phyloP scores from a whole-genome alignment of 345 rosid species.

The Cardamine occulta region DNA sequence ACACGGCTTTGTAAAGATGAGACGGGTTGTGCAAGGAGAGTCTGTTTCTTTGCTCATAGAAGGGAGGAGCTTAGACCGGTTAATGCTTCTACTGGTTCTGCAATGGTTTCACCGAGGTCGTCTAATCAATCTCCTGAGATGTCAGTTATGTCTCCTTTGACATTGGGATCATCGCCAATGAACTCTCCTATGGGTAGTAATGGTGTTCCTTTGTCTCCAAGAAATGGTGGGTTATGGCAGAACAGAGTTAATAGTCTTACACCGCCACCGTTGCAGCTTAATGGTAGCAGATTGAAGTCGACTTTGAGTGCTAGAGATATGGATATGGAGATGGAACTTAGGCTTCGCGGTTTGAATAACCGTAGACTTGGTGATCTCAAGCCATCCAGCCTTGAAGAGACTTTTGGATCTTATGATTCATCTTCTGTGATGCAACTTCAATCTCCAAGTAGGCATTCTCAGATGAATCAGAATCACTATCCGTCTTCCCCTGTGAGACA shows the following conservation, averaged over 20 bases:
- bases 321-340: slow-evolving; percentile 71
- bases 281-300: slow-evolving; percentile 85
- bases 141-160: slow-evolving; percentile 60
- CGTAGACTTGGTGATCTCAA: slow-evolving; percentile 36
- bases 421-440: slow-evolving; percentile 62
- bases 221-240: slow-evolving; percentile 73
- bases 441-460: slow-evolving; percentile 65
- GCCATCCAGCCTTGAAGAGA: slow-evolving; percentile 65
- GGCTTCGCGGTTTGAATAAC: slow-evolving; percentile 66
- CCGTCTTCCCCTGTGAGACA: slow-evolving; percentile 65
- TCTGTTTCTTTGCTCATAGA: slow-evolving; percentile 96
- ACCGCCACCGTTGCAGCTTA: slow-evolving; percentile 79
- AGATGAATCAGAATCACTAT: slow-evolving; percentile 71
- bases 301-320: slow-evolving; percentile 76
- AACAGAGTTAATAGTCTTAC: slow-evolving; percentile 62
- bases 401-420: slow-evolving; percentile 62
- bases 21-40: slow-evolving; percentile 83
- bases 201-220: slow-evolving; percentile 72
- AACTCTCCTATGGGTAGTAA: slow-evolving; percentile 66
- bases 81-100: slow-evolving; percentile 92
- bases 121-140: slow-evolving; percentile 63
- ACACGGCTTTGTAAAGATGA: slow-evolving; percentile 98
- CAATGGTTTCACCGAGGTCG: slow-evolving; percentile 91
- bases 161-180: slow-evolving; percentile 67
- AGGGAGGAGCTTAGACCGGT: slow-evolving; percentile 88